Base-by-base conservation (phyloP, 169 alveolate species). In the Fabrea salina region DNA sequence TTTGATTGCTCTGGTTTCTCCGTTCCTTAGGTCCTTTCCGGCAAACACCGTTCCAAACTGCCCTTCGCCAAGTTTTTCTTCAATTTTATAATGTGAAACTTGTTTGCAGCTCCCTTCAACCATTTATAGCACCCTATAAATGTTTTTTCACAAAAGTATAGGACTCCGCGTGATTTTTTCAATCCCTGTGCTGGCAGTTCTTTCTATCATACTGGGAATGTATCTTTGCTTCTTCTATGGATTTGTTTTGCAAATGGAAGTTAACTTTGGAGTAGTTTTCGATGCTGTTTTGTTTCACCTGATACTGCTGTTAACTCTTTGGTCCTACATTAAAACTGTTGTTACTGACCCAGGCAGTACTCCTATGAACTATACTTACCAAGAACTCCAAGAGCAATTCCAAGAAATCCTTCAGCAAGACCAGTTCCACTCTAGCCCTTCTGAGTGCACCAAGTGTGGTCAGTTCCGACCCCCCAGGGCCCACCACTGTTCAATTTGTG, bases 401-500 rank as follows among this genome's bases (percentile, higher is more conserved):
- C n/a, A n/a, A n/a, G n/a, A n/a, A n/a, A n/a, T n/a, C n/a, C n/a
- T n/a, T n/a, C n/a, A n/a, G n/a, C n/a, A n/a, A n/a, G n/a, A n/a
- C n/a, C n/a, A n/a, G n/a, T n/a, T n/a, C n/a, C n/a, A n/a, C n/a
- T n/a, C n/a, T n/a, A n/a, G n/a, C n/a, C n/a, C n/a, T n/a, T n/a
- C n/a, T n/a, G n/a, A n/a, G 80, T 89, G 94, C 41, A 83, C 86
- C 19, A 84, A 89, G 35, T 92, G 97, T 61, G 54, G 79, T 66
- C 80, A 91, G 27, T 86, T 85, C 37, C 86, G 96, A 59, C 97
- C 98, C 25, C 96, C 97, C 16, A 80, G 99, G 71, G 84, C 96
- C 22, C 92, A 94, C 53, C 99, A 97, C 82, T 97, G 99, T 85
- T 89, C 90, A 71, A 87, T 90, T 47, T 97, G 99, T 82, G 86